Evolutionary conservation across 202 grass and related monocot species (phyloP).

Genomic region (Elaeis oleifera): DNA sequence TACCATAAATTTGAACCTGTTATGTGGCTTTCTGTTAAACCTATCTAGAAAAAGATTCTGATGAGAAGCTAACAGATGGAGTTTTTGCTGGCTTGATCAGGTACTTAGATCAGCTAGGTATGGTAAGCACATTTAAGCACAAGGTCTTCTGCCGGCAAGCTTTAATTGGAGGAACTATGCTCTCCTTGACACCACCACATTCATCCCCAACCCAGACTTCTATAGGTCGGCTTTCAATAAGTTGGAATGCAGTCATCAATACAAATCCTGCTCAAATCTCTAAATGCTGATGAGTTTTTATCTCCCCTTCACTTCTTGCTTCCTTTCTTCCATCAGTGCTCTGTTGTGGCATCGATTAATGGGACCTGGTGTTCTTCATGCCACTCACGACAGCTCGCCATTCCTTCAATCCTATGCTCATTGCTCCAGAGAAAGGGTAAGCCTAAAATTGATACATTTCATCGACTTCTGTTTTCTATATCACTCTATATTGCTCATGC

Average conservation of each 20-base stretch:
- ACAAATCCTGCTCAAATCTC: background rate
- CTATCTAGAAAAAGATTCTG: background rate
- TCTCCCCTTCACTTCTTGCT: background rate
- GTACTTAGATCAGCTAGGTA: conserved; percentile 91
- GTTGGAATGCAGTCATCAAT: background rate
- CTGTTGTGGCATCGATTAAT: conserved; percentile 47
- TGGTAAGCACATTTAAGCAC: conserved; percentile 65
- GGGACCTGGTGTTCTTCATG: conserved; percentile 34
- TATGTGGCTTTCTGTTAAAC: no score
- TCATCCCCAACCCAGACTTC: conserved; percentile 83
- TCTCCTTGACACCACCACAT: conserved; percentile 59
- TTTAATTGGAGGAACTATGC: conserved; percentile 84
- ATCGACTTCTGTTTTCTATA: background rate
- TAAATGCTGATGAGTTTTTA: no score
- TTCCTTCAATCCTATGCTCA: conserved; percentile 52
- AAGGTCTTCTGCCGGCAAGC: conserved; percentile 83
- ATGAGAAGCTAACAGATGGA: background rate
- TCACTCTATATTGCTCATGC: background rate
- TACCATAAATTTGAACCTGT: no score
- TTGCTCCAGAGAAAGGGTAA: conserved; percentile 44
- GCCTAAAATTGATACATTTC: background rate
- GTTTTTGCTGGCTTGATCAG: conserved; percentile 22
- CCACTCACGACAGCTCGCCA: conserved; percentile 9
- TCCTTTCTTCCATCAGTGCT: conserved; percentile 26
- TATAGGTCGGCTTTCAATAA: conserved; percentile 42